Conservation (phyloP, 164 flowering plant genomes). For the Nymphaea colorata region DNA sequence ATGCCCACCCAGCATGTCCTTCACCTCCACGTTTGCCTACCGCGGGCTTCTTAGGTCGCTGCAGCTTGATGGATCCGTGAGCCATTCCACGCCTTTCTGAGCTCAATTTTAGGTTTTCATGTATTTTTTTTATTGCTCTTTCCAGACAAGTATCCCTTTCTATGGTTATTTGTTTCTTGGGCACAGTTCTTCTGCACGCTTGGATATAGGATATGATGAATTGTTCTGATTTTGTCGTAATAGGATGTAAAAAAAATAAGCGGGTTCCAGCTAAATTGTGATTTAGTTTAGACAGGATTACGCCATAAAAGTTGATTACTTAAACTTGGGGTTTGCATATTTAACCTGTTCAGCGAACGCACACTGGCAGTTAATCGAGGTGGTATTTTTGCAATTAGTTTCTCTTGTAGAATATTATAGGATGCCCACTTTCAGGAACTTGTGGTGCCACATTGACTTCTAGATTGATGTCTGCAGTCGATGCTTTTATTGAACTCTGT, state of each 20-base stretch:
- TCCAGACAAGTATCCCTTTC: neutral
- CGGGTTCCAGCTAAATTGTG: too few species aligned
- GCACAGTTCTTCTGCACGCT: neutral
- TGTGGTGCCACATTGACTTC: too few species aligned
- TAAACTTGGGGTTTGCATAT: too few species aligned
- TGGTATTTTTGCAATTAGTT: too few species aligned
- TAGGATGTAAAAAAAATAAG: neutral
- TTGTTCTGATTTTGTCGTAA: neutral
- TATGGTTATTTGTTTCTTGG: neutral
- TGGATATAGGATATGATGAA: neutral
- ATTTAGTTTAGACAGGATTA: too few species aligned
- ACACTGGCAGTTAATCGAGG: too few species aligned
- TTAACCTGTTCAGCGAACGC: too few species aligned
- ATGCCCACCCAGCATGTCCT: constrained; percentile 44
- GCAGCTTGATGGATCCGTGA: constrained; percentile 59
- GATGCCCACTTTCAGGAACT: too few species aligned
- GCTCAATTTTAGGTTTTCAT: neutral
- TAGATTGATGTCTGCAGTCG: too few species aligned
- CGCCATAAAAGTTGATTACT: too few species aligned
- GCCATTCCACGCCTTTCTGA: constrained; percentile 5
- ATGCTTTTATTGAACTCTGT: too few species aligned
- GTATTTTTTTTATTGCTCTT: neutral
- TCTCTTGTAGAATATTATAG: too few species aligned
- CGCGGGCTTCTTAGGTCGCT: constrained; percentile 51
- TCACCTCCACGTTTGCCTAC: constrained; percentile 36